Base-by-base conservation (phyloP, 805 yeast genomes). In the Candida sanyiensis region DNA sequence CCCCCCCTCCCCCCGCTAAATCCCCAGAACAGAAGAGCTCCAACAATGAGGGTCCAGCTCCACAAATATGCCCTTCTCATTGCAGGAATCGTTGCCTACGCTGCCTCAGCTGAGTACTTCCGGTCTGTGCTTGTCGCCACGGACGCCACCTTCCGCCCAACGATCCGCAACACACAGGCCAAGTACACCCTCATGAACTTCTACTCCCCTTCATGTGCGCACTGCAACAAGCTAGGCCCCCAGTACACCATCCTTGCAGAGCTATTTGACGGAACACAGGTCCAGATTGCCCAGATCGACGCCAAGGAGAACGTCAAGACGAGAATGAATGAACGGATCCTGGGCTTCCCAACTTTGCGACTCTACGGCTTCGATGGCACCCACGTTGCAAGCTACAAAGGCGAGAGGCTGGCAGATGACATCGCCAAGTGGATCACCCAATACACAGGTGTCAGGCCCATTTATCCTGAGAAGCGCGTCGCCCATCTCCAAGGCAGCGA, bases 291-390 rank as follows among this genome's bases (percentile, higher is more conserved):
- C 20, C 64, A 57, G 44, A 49, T 65, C 10, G 58, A 66, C 24
- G 70, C 61, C 2, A 51, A 56, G 10, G 40, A 48, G 10, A 62
- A 62, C 45, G 54, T 50, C 26, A 51, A 64, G 13, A 54, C 73
- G 6, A 56, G 67, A 27, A 49, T 48, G 24, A 52, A 66, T 34
- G 73, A 74, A 42, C 48, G 51, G 12, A 59, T 77, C 3, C 43
- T 47, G 9, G 65, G 63, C 15, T 78, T 63, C 50, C 85, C 85
- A 2, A 61, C 70, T 1, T 41, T 78, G 35, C 66, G 68, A 46
- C 49, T 77, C 6, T 68, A 72, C 43, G 56, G 68, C 24, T 59
- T 61, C 34, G 58, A 59, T 28, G 70, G 73, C 2, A 66, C 63
- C 34, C 57, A 61, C 38, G 59, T 71, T 5, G 62, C 58, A 0